Base-by-base conservation (phyloP, 1,139 yeast species). In the Lodderomyces orthopsilosis region DNA sequence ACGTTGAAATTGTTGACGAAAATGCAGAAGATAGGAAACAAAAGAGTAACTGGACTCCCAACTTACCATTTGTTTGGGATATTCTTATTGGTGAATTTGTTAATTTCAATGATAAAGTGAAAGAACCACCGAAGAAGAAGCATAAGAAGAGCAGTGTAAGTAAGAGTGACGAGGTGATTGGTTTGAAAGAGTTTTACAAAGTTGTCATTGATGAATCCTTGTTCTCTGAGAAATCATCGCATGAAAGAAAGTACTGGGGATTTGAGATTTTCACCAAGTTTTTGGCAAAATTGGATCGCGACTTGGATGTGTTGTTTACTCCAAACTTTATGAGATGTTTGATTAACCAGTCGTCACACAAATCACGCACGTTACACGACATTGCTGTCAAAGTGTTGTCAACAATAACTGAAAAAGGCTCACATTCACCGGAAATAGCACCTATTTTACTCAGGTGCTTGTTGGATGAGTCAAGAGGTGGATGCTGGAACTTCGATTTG, bases 241-340 rank as follows among this genome's bases (percentile, higher is more conserved):
- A 83, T 37, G 98, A 91, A 61, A 75, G 96, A 48, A 93, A 91
- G 58, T 87, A 76, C 61, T 79, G 89, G 79, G 98, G 98, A 0
- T 80, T 91, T 54, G 86, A 86, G 53, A 75, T 91, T 5, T 81
- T 91, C 51, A 69, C 64, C 32, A 68, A 75, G 41, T 73, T 81
- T 40, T 60, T 84, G 23, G 28, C 19, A 2, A 24, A 18, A 14
- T 14, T 22, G 15, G 22, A 30, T 19, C 32, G 30, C 14, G 49
- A 63, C 1, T 58, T 83, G 0, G 52, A 63, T 2, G 43, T 54
- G 24, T 56, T 89, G 2, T 78, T 91, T 57, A 78, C 90, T 2
- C 81, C 81, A 19, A 89, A 91, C 60, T 70, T 91, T 28, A 62
- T 86, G 67, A 75, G 95, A 55, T 77, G 88, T 15, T 65, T 91